Base-by-base conservation (phyloP, 352 stramenopile genomes). In the Pythium pyrilobum region DNA sequence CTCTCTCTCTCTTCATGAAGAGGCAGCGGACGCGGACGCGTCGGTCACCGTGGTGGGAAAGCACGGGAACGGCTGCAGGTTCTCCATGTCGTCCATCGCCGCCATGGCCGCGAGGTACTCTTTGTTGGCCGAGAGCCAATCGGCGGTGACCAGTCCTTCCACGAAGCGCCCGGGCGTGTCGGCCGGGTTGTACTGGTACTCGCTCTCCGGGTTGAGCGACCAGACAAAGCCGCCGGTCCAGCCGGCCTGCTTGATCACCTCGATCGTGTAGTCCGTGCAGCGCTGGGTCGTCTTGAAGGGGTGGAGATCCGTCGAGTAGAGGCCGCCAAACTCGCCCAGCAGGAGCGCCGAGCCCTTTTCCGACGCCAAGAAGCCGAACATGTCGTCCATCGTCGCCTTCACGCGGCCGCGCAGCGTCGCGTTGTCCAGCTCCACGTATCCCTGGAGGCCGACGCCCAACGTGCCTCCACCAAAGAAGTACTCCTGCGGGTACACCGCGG, bases 221-320 rank as follows among this genome's bases (percentile, higher is more conserved):
- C 80, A 88, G n/a, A 83, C 67, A 42, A 86, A 90, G 33, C 75
- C 80, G 6, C 77, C 80, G 0, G 73, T 52, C 51, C 76, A 85
- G 15, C 69, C 64, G 1, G 61, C 56, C 21, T 65, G 63, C 24
- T 70, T 52, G 47, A 90, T 72, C n/a, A 86, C 57, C 27, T 85
- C 56, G 49, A 88, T 83, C 0, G 64, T 85, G 40, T 62, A 75
- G 48, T 85, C 75, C 0, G 77, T 78, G 24, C 62, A 77, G 15
- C 80, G 73, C 50, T 77, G 61, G 5, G 69, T 88, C 4, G 80
- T 87, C 47, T 74, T 73, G 47, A 77, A 59, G 2, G 69, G 69
- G 40, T 85, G 65, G 18, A 62, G n/a, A 37, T 91, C 80, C 0
- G 51, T 67, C 1, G 68, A 38, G 48, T 85, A 91, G 24, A 91